Base-by-base conservation (phyloP, 2,329 filamentous ascomycete genomes). In the Colletotrichum simmondsii region DNA sequence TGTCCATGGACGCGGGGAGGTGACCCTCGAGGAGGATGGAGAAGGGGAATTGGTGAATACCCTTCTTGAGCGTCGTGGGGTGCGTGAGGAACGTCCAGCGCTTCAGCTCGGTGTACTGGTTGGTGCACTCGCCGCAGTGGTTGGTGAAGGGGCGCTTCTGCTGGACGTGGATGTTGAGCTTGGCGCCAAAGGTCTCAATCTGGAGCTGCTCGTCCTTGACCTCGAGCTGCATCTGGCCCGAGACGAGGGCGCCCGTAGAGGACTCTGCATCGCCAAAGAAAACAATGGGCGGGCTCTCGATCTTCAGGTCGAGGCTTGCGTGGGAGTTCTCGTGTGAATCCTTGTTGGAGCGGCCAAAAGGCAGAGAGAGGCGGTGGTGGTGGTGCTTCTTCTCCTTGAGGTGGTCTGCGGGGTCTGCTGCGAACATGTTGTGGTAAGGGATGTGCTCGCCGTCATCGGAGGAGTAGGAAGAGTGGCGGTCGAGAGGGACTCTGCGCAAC, bases 271-370 rank as follows among this genome's bases (percentile, higher is more conserved):
- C 86, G 75, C 95, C 95, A 79, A 97, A 94, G 83, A 98, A 92
- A 58, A 98, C 90, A 22, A 96, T 88, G 3, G 95, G 95, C 1
- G 95, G 95, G 14, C 94, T 97, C 85, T 98, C 95, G 75, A 98
- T 93, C 77, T 84, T 87, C 86, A 87, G 90, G 72, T 86, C 82
- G 22, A 91, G 78, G 1, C 83, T 77, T 11, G 86, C 85, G 70
- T 84, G 83, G 2, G 82, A 78, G 65, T 82, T 83, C 68, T 79
- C 75, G 53, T 81, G 75, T n/a, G 76, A 75, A 11, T 88, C 85
- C 77, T 85, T 85, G 52, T 71, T 67, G 75, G 76, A 72, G 67
- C 74, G 62, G 56, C 81, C 80, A 76, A 85, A 85, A 71, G 81
- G 83, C 64, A 85, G 79, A 16, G 83, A 83, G 64, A 84, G 79